Evolutionary conservation across 139 green algal genomes (phyloP).

Genomic region (Yamagishiella unicocca): DNA sequence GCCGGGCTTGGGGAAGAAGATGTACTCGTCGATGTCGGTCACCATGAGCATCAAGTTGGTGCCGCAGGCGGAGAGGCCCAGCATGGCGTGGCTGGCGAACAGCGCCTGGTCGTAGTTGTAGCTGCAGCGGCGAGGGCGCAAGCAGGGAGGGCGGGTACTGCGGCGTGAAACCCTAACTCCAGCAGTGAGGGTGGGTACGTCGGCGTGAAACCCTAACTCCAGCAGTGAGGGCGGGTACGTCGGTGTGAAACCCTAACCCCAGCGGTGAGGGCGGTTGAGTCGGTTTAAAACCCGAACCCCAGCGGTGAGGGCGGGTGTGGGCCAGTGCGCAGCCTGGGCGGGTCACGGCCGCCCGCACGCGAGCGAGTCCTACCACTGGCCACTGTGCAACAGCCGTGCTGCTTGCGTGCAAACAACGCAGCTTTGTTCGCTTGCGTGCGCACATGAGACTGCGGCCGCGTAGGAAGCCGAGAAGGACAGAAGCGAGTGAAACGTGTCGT

Average conservation of each 20-base stretch:
- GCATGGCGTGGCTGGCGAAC: conserved; percentile 1
- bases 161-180: not conserved
- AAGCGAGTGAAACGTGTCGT: not conserved
- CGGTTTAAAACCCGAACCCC: not conserved
- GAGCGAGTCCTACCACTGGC: too few species aligned
- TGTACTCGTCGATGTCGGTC: conserved; percentile 34
- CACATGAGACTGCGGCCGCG: too few species aligned
- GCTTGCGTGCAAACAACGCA: too few species aligned
- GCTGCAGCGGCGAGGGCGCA: not conserved
- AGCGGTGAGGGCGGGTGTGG: not conserved
- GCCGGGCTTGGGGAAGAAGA: not conserved
- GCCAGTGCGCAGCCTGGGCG: not conserved
- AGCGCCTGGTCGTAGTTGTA: conserved; percentile 50
- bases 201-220: not conserved
- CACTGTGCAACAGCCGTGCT: too few species aligned
- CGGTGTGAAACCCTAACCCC: not conserved
- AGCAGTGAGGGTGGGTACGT: not conserved
- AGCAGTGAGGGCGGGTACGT: not conserved
- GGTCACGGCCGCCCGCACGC: too few species aligned
- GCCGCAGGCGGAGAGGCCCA: conserved; percentile 29
- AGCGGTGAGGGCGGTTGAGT: not conserved
- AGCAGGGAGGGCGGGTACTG: not conserved
- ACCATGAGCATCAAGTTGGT: conserved; percentile 13
- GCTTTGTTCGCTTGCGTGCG: too few species aligned
- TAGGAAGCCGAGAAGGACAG: too few species aligned